Conservation (phyloP, 208 protist species). For the Sergeia podlipaevii region DNA sequence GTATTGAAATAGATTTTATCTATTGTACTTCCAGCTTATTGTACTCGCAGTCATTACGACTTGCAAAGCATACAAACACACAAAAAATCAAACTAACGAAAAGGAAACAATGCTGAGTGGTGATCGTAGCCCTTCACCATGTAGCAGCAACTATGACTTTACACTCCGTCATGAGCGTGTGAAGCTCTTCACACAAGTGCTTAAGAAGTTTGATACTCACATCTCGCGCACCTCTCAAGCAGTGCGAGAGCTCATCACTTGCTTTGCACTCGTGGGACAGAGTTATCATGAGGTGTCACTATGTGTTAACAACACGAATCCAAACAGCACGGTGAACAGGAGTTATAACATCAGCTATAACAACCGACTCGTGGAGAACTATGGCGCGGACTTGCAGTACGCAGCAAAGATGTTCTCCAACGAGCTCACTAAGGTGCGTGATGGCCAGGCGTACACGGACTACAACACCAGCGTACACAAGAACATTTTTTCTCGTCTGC, state of each 20-base stretch:
- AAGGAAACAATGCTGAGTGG: conserved; percentile 5
- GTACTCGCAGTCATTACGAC: too few relatives aligned
- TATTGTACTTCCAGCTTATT: too few relatives aligned
- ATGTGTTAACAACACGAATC: conserved; percentile 32
- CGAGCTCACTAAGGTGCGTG: conserved; percentile 29
- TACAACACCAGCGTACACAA: conserved; percentile 27
- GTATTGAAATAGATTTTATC: too few relatives aligned
- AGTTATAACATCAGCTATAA: conserved; percentile 2
- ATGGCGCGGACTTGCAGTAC: conserved; percentile 19
- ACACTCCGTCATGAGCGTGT: conserved; percentile 37
- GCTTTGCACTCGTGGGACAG: conserved; percentile 26
- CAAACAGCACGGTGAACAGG: conserved; percentile 1
- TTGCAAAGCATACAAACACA: not conserved
- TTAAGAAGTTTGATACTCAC: conserved; percentile 31
- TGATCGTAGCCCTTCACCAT: conserved; percentile 27
- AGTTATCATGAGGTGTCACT: conserved; percentile 43
- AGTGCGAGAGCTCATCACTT: conserved; percentile 25
- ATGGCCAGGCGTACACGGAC: conserved; percentile 21
- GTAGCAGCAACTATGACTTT: conserved; percentile 43
- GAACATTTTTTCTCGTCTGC: conserved; percentile 19
- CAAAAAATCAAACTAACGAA: not conserved
- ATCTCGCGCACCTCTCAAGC: conserved; percentile 22
- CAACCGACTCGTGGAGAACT: conserved; percentile 17
- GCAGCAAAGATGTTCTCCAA: conserved; percentile 27
- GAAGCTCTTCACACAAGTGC: conserved; percentile 23